Evolutionary conservation across 2,329 filamentous ascomycete genomes (phyloP).

Genomic region (Hymenoscyphus fraxineus): DNA sequence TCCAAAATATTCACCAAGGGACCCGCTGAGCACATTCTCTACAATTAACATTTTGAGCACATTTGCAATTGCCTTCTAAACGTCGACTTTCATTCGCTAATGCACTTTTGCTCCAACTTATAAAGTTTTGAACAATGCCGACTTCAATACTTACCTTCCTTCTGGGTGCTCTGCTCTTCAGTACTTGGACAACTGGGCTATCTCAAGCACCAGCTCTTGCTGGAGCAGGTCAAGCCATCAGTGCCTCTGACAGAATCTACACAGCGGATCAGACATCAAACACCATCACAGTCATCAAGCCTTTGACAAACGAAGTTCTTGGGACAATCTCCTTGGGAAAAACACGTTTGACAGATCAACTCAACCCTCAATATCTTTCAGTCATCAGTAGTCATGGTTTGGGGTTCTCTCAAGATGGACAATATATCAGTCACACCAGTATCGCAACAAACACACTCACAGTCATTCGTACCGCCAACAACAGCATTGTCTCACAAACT

Average conservation of each 20-base stretch:
- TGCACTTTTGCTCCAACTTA: not conserved
- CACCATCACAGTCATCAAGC: slow-evolving; percentile 12
- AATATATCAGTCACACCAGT: slow-evolving; percentile 6
- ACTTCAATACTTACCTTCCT: not conserved
- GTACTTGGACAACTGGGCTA: not conserved
- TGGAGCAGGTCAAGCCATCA: slow-evolving; percentile 6
- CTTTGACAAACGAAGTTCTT: slow-evolving; percentile 8
- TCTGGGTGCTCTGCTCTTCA: not conserved
- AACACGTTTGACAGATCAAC: slow-evolving; percentile 3
- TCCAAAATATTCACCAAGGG: too few relatives aligned
- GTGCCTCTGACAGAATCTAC: slow-evolving; percentile 8
- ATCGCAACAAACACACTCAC: slow-evolving; percentile 8
- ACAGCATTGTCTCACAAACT: slow-evolving; percentile 10
- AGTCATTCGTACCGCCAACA: slow-evolving; percentile 8
- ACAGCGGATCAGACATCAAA: slow-evolving; percentile 11
- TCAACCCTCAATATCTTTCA: slow-evolving; percentile 11
- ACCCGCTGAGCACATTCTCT: too few relatives aligned
- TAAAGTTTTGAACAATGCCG: not conserved
- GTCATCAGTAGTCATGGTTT: slow-evolving; percentile 11
- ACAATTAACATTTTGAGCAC: too few relatives aligned
- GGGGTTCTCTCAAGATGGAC: slow-evolving; percentile 9
- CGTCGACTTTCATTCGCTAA: not conserved
- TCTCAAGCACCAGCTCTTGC: slow-evolving; percentile 8
- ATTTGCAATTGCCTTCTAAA: not conserved
- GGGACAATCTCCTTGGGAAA: slow-evolving; percentile 10